Evolutionary conservation across 129 eudicot genomes (phyloP), one percentile per base, ranked within the genome.

Genomic region (Ambrosia artemisiifolia): DNA sequence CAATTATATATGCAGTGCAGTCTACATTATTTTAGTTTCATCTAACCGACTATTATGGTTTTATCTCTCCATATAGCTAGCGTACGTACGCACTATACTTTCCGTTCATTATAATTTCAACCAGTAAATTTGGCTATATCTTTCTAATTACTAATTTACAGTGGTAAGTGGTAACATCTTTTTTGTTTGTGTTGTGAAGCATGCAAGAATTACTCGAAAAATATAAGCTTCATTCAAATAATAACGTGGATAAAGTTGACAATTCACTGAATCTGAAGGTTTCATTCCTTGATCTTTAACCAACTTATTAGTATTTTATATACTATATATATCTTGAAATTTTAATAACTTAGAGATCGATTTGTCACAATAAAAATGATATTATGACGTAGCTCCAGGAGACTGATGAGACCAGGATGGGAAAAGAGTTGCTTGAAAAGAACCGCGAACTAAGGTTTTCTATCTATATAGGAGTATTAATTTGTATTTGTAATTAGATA

Each of bases 141-240:
- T 49, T 19, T n/a, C n/a, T 49, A n/a, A n/a, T n/a, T n/a, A 14
- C 2, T 24, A 24, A 24, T 24, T 0, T 24, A 24, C 28, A 24
- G 28, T 24, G 1, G 28, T 24, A 24, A 14, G 47, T 17, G 42
- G 72, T 71, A 63, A 71, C 16, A 14, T 44, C 2, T 40, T 19
- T 11, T 34, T 61, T 44, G 20, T 73, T 72, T 54, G 47, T 48
- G 54, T 64, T 73, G 44, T 81, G 79, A 59, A 86, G 92, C 85
- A 83, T 87, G 88, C 79, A 79, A 67, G 82, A 87, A 50, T 68
- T 83, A 16, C 86, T 87, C 33, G 88, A 71, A 28, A 82, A 84
- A 70, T 87, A 87, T 71, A 81, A 75, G 68, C 60, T 68, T 36
- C 88, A 83, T 53, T 50, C 88, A 56, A 81, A 75, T 28, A 63